Evolutionary conservation across 1,139 yeast genomes (phyloP), one percentile per base, ranked within the genome.

Genomic region (Candida glucosophila): DNA sequence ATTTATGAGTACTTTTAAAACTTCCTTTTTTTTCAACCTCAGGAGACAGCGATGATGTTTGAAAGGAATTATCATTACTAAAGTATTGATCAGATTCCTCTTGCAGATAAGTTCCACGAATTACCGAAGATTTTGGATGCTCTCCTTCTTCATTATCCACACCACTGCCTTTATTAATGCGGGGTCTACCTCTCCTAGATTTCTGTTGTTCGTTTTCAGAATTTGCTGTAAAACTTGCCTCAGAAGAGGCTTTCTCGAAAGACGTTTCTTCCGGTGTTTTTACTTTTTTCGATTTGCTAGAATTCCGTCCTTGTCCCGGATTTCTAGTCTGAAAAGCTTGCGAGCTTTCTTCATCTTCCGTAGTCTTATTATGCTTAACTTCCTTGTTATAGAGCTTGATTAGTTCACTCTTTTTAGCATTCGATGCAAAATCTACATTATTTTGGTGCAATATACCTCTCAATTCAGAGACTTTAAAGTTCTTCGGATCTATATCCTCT

Each of bases 401-500:
- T 31, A 81, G 57, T 6, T 68, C 72, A 4, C 67, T 51, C 48
- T 85, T 85, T 43, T 74, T 78, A 6, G 82, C 74, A 27, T 69
- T 63, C 4, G 80, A 60, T 1, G 77, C 66, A 42, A 62, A 75
- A 6, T 52, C 51, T 13, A 83, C 59, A n/a, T 65, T 58, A 44
- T 81, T 67, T 28, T 68, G 72, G 17, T 61, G 51, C 31, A 85
- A 58, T 20, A 81, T 60, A 20, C 73, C 64, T 37, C 90, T 64
- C 41, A 85, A 58, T 32, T 78, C 72, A 5, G 82, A 69, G 19
- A 77, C 73, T 23, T 73, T 77, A 36, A 79, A 54, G 19, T 67
- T 52, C 22, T 60, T 58, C 8, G 85, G 76, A 42, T 82, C 77
- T 44, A 79, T 81, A 19, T 19, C 21, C 12, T 19, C n/a, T n/a